Evolutionary conservation across 108 stramenopile genomes (phyloP).

Genomic region (Aureococcus anophagefferens): DNA sequence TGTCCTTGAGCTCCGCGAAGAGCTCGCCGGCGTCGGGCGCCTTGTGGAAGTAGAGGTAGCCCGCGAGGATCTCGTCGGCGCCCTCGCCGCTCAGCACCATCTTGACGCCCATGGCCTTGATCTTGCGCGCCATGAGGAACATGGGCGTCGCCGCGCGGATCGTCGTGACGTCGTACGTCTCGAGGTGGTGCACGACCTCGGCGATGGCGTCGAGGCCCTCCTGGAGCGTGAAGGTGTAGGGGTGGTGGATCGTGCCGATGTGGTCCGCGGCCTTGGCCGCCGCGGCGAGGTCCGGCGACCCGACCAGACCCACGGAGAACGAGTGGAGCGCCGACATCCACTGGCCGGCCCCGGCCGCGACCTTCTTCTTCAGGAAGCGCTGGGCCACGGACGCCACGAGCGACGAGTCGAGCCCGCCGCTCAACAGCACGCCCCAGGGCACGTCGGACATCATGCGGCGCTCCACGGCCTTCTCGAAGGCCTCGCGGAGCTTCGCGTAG

Average conservation of each 20-base stretch:
- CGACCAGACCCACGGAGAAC: conserved; percentile 83
- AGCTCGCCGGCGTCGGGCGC: conserved; percentile 90
- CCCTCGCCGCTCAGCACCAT: conserved; percentile 98
- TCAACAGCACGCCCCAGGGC: conserved; percentile 95
- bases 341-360: neutral
- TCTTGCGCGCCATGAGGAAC: conserved; percentile 95
- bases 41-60: conserved; percentile 99
- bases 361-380: neutral
- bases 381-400: conserved; percentile 74
- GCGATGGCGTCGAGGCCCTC: conserved; percentile 94
- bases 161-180: conserved; percentile 96
- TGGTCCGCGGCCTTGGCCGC: conserved; percentile 85
- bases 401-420: conserved; percentile 91
- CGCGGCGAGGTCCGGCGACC: conserved; percentile 83
- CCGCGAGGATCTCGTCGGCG: conserved; percentile 94
- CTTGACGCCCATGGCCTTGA: conserved; percentile 99
- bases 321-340: conserved; percentile 69
- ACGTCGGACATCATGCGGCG: conserved; percentile 97
- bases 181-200: conserved; percentile 82
- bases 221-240: conserved; percentile 87
- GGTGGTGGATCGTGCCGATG: conserved; percentile 93
- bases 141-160: conserved; percentile 94
- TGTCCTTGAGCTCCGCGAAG: conserved; percentile 90
- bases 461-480: conserved; percentile 73
- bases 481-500: conserved; percentile 46